Conservation (phyloP, 2,329 filamentous ascomycete genomes). For the Arthrobotrys sinensis region DNA sequence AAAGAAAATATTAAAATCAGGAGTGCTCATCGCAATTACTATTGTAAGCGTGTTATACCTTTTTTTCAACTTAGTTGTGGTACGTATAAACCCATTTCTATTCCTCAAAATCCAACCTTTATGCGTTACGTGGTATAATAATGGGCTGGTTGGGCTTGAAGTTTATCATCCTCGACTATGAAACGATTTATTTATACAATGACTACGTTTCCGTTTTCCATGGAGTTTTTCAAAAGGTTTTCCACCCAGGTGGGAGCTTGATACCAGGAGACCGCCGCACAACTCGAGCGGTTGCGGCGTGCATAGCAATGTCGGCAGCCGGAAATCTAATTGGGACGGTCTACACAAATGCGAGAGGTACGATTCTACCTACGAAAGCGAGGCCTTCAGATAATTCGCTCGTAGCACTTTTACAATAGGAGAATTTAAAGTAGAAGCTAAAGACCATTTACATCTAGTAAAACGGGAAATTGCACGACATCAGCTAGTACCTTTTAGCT, state of each 20-base stretch:
- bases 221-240: constrained; percentile 30
- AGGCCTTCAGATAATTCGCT: too few species aligned
- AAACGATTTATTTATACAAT: not conserved
- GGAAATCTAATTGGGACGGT: constrained; percentile 23
- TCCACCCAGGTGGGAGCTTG: not conserved
- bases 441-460: not conserved
- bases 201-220: constrained; percentile 28
- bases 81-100: not conserved
- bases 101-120: not conserved
- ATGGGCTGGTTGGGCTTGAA: not conserved
- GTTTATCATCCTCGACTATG: constrained; percentile 6
- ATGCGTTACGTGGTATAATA: too few species aligned
- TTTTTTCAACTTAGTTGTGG: constrained; percentile 19
- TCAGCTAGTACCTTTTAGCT: constrained; percentile 30
- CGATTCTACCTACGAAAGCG: not conserved
- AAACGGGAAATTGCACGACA: constrained; percentile 21
- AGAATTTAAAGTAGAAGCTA: too few species aligned
- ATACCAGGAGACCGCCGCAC: not conserved
- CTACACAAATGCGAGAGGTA: constrained; percentile 34
- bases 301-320: constrained; percentile 17
- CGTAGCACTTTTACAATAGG: too few species aligned
- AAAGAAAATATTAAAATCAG: constrained; percentile 8
- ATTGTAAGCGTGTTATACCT: constrained; percentile 23
- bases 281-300: constrained; percentile 4
- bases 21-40: constrained; percentile 26